A percentile compares a stretch with the other conserved stretches of the same genome.
phyloP scores from a whole-genome alignment of 108 stramenopile genomes.

The Nitzschia sp. region DNA sequence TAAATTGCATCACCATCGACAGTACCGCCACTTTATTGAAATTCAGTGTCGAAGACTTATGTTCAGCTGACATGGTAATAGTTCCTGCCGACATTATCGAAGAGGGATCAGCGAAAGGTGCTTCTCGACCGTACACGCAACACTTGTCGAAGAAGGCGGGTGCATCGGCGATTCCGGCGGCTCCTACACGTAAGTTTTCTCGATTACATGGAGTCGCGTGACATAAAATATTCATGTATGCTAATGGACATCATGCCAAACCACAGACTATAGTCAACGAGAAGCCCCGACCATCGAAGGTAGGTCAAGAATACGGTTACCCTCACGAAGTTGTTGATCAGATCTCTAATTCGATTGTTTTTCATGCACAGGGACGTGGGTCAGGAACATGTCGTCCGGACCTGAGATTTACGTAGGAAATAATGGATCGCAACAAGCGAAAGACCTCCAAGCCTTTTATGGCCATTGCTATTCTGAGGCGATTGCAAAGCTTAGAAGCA shows the following conservation, averaged over 20 bases:
- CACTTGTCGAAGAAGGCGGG: constrained; percentile 41
- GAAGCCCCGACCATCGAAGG: constrained; percentile 62
- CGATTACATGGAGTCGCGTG: constrained; percentile 1
- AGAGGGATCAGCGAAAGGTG: constrained; percentile 23
- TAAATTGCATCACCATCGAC: constrained; percentile 38
- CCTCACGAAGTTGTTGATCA: not conserved
- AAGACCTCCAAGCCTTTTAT: constrained; percentile 38
- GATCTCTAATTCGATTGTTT: not conserved
- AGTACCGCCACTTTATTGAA: constrained; percentile 31
- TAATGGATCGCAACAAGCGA: constrained; percentile 20
- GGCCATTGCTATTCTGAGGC: constrained; percentile 56
- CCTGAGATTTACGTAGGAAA: constrained; percentile 59
- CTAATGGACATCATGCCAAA: not conserved
- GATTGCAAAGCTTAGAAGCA: constrained; percentile 54
- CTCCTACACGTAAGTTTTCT: constrained; percentile 39
- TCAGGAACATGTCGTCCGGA: constrained; percentile 56
- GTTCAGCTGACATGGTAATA: constrained; percentile 45
- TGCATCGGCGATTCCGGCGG: constrained; percentile 43
- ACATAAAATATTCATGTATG: not conserved
- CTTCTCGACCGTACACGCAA: constrained; percentile 47
- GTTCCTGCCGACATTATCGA: constrained; percentile 49
- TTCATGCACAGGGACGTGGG: constrained; percentile 37
- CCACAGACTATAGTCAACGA: constrained; percentile 32
- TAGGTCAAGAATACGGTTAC: not conserved
- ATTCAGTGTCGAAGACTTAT: constrained; percentile 37